A percentile compares a stretch with the other conserved stretches of the same genome.
Evolutionary conservation across 495 filamentous ascomycete species (phyloP).

Genomic region (Xylaria flabelliformis): DNA sequence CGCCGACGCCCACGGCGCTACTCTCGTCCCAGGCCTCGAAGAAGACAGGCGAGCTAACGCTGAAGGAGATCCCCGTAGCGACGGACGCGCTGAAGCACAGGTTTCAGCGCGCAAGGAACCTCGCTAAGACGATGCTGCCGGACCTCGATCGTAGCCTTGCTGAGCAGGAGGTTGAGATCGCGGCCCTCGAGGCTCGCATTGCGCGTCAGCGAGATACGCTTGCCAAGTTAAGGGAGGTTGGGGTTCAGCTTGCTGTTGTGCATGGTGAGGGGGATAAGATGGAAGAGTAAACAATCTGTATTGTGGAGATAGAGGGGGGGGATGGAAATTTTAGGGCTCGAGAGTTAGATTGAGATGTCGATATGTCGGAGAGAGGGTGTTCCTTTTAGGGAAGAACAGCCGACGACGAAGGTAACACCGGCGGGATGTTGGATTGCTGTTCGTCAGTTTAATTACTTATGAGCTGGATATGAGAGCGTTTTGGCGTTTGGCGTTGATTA

Average conservation of each 20-base stretch:
- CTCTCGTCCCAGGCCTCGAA: conserved; percentile 32
- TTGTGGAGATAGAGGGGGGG: conserved; percentile 6
- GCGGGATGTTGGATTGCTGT: conserved; percentile 22
- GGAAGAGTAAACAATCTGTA: conserved; percentile 22
- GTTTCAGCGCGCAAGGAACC: conserved; percentile 74
- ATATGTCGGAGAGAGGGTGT: not conserved
- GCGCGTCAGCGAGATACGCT: conserved; percentile 63
- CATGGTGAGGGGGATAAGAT: conserved; percentile 39
- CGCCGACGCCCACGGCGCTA: conserved; percentile 41
- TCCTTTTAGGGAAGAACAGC: not conserved
- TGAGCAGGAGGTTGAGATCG: conserved; percentile 84
- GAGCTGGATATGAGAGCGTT: conserved; percentile 7
- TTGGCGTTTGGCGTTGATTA: conserved; percentile 28
- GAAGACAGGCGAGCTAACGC: conserved; percentile 56
- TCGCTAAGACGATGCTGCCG: conserved; percentile 68
- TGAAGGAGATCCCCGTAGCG: conserved; percentile 78
- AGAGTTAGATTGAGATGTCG: not conserved
- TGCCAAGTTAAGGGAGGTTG: conserved; percentile 50
- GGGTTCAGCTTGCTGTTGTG: conserved; percentile 42
- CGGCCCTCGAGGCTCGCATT: conserved; percentile 72
- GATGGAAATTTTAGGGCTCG: not conserved
- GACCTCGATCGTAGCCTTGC: conserved; percentile 73
- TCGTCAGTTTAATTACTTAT: not conserved
- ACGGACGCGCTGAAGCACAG: conserved; percentile 78
- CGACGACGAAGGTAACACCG: not conserved